Percentiles rank a stretch among this genome's conserved stretches.
These are phyloP conservation scores for Fusarium avenaceum DNA, from an alignment of 2,329 filamentous ascomycete species.

Conservation along the genomic window DNA sequence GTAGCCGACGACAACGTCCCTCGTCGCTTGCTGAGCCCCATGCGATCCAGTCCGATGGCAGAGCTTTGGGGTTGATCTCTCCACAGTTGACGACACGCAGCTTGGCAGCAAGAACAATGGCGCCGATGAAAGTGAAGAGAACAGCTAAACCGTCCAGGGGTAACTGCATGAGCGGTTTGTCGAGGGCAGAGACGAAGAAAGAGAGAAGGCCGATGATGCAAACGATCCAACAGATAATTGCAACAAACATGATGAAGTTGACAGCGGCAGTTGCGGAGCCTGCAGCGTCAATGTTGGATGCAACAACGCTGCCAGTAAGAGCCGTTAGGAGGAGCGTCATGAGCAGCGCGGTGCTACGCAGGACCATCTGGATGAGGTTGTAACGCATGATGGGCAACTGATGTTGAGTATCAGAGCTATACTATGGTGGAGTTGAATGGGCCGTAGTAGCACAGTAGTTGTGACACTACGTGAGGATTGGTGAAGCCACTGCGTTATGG, in stretches of 20 bases:
- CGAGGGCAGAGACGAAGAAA: conserved; percentile 66
- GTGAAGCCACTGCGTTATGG: conserved; percentile 1
- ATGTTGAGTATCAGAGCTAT: conserved; percentile 22
- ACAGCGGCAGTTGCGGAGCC: conserved; percentile 61
- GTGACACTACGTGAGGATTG: conserved; percentile 4
- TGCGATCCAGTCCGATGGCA: conserved; percentile 67
- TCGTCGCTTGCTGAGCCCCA: conserved; percentile 70
- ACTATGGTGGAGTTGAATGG: conserved; percentile 7
- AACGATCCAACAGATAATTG: conserved; percentile 74
- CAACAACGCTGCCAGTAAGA: conserved; percentile 71
- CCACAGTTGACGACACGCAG: conserved; percentile 77
- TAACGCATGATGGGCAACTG: conserved; percentile 49
- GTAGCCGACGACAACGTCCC: conserved; percentile 80
- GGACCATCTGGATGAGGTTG: conserved; percentile 59
- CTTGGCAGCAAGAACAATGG: conserved; percentile 78
- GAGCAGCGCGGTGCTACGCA: conserved; percentile 65
- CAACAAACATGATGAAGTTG: conserved; percentile 78
- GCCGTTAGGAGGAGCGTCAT: conserved; percentile 67
- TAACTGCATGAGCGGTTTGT: conserved; percentile 66
- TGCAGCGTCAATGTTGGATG: conserved; percentile 61
- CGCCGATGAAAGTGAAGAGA: conserved; percentile 78
- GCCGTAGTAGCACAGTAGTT: conserved; percentile 3
- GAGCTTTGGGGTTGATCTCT: conserved; percentile 57
- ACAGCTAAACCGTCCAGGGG: conserved; percentile 70
- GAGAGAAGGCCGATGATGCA: conserved; percentile 73